Base-by-base conservation (phyloP, 176 grass and related monocot genomes). In the Pharus latifolius region DNA sequence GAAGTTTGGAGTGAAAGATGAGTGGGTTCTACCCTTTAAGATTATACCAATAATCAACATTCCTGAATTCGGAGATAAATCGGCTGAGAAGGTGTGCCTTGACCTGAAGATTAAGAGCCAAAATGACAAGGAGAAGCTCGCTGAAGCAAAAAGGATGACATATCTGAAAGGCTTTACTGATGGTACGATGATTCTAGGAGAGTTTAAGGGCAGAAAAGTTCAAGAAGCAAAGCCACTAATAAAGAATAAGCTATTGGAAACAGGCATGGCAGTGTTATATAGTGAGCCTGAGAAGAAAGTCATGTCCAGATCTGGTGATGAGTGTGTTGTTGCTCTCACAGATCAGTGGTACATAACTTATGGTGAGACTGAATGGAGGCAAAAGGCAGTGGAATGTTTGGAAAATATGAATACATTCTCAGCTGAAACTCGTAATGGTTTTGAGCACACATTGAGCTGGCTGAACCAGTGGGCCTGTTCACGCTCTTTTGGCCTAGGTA, bases 321-420 rank as follows among this genome's bases (percentile, higher is more conserved):
- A 96, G 54, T 96, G 91, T 64, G 83, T 96, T 9, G 91, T 90
- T 35, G 91, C 91, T 51, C 64, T 96, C 2, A 96, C 87, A 17
- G 80, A 90, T 45, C 91, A 96, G 55, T 96, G 91, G 83, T 87
- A 82, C 74, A 90, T 90, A 47, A 96, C 69, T 51, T 96, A 96
- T 59, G 91, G 91, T 78, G 87, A 96, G 72, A 69, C n/a, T 40
- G 87, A 85, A 19, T 90, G 87, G 91, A 96, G 83, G 79, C 68
- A 71, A 29, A 62, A 72, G 72, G 91, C 91, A 45, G 47, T 60
- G 52, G 74, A 60, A 34, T 96, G 91, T 69, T 75, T 96, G 64
- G 57, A 56, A 3, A 57, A 19, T 3, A 96, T 96, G 91, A 96
- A 90, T 63, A 78, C 75, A 3, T 96, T 85, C 56, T 82, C 73